Percentiles rank a stretch among this genome's conserved stretches.
These are phyloP conservation scores for Ustulina deusta DNA, from an alignment of 2,329 filamentous ascomycete species.

Conservation along the genomic window DNA sequence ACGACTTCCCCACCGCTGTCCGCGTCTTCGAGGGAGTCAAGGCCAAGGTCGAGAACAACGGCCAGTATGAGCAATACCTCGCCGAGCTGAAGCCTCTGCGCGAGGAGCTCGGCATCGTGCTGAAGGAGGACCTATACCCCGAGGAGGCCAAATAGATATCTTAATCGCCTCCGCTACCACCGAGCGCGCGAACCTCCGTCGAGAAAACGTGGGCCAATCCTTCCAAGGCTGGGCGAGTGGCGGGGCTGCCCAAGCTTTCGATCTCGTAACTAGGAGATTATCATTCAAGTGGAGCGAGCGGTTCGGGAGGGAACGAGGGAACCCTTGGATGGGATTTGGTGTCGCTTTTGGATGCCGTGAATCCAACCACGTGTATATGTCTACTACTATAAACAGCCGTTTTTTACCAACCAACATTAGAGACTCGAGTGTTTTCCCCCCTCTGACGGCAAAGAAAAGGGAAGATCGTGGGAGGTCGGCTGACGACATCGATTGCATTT, in stretches of 20 bases:
- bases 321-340: slow-evolving; percentile 28
- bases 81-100: slow-evolving; percentile 91
- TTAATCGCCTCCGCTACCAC: slow-evolving; percentile 15
- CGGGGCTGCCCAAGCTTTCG: slow-evolving; percentile 3
- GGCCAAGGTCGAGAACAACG: slow-evolving; percentile 98
- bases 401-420: slow-evolving; percentile 32
- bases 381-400: slow-evolving; percentile 39
- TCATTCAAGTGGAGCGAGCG: slow-evolving; percentile 24
- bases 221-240: slow-evolving; percentile 10
- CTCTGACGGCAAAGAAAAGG: slow-evolving; percentile 7
- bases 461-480: slow-evolving; percentile 7
- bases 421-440: slow-evolving; percentile 25
- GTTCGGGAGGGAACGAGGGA: slow-evolving; percentile 20
- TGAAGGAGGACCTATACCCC: slow-evolving; percentile 95
- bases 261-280: slow-evolving; percentile 10
- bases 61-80: slow-evolving; percentile 97
- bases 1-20: slow-evolving; percentile 98
- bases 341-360: slow-evolving; percentile 29
- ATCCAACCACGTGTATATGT: slow-evolving; percentile 42
- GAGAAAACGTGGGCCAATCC: slow-evolving; percentile 8
- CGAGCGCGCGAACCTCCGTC: slow-evolving; percentile 13
- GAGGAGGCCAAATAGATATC: slow-evolving; percentile 61
- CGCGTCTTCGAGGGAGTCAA: slow-evolving; percentile 99
- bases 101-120: slow-evolving; percentile 89
- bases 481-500: slow-evolving; percentile 25